Evolutionary conservation across 2,329 filamentous ascomycete species (phyloP).

Genomic region (Trichoderma cornu-damae): DNA sequence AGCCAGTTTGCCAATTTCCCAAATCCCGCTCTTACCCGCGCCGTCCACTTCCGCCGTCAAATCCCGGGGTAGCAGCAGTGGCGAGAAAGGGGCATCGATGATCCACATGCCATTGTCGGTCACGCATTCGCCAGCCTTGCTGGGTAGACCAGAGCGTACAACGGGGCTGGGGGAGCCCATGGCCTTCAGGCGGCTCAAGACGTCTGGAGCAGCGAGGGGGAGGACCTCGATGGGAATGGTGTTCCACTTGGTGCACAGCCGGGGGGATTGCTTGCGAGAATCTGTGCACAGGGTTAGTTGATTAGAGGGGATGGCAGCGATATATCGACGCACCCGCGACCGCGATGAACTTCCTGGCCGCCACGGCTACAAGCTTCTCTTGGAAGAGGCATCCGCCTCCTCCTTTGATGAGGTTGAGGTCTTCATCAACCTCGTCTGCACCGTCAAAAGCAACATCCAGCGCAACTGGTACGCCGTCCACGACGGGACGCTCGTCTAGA

Average conservation of each 20-base stretch:
- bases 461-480: constrained; percentile 37
- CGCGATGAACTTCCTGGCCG: constrained; percentile 79
- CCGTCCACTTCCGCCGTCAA: constrained; percentile 45
- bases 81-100: constrained; percentile 83
- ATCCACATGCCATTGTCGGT: constrained; percentile 64
- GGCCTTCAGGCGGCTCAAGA: constrained; percentile 64
- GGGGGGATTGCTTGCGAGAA: constrained; percentile 78
- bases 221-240: constrained; percentile 90
- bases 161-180: constrained; percentile 68
- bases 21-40: constrained; percentile 53
- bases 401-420: constrained; percentile 95
- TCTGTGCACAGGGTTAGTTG: constrained; percentile 44
- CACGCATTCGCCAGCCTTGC: constrained; percentile 73
- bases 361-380: constrained; percentile 88
- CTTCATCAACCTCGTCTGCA: constrained; percentile 91
- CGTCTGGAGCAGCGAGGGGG: constrained; percentile 72
- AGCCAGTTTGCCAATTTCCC: constrained; percentile 75
- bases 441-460: constrained; percentile 94
- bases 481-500: constrained; percentile 65
- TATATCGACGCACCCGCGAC: constrained; percentile 60
- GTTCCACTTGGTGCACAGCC: constrained; percentile 73
- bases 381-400: constrained; percentile 97
- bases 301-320: background rate
- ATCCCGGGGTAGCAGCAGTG: constrained; percentile 60
- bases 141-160: constrained; percentile 66